Base-by-base conservation (phyloP, 75 land plant genomes). In the Chamaecyparis obtusa region DNA sequence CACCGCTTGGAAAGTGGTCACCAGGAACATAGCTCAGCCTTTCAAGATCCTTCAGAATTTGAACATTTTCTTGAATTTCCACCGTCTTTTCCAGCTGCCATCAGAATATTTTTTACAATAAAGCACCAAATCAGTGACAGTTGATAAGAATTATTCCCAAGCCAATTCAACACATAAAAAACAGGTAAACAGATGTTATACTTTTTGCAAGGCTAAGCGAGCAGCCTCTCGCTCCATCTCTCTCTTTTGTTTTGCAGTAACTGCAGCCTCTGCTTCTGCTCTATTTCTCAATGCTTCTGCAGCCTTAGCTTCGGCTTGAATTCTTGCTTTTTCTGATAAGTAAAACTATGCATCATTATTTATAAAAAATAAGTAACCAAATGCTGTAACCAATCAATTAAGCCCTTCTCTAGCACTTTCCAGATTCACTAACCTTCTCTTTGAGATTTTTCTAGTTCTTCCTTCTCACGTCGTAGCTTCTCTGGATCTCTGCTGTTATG, bases 201-300 rank as follows among this genome's bases (percentile, higher is more conserved):
- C 98, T 76, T 93, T 91, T 69, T 95, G 93, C 86, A 95, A 79
- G 30, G 93, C 95, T 60, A 88, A 54, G 39, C 98, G 89, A 57
- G 98, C 98, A 86, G 94, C 98, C 89, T 96, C 96, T 55, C 97
- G 90, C 86, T 94, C 96, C 57, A 83, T 91, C 85, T 96, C 95
- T 56, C 94, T 87, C 80, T 92, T 90, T 86, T 57, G 60, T 75
- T 90, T 94, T 67, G 88, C 86, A 54, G 91, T 94, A 36, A 60
- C 83, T 8, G 88, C 93, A 69, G 90, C 93, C 56, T 87, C 90
- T 51, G 89, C 86, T 83, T 95, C 94, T 41, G 90, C 93, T 67
- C 90, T 94, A 88, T 54, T 56, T 84, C 90, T 83, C 16, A 92
- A 91, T 57, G 88, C 92, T 89, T 96, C 94, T 83, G 93, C 96